Base-by-base conservation (phyloP, 192 early-diverging fungal genomes). In the Backusella westeae region DNA sequence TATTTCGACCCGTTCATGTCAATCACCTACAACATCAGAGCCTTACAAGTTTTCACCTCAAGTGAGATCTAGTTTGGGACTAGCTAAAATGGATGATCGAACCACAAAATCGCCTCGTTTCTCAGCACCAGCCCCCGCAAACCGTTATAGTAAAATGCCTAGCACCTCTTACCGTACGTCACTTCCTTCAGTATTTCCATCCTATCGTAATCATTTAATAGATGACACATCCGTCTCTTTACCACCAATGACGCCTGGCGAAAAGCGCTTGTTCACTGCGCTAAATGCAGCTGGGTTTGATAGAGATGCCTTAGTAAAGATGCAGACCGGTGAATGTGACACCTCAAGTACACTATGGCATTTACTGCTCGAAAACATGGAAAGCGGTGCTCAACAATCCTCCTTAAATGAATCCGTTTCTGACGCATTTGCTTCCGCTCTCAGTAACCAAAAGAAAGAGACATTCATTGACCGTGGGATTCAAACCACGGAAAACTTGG, bases 271-370 rank as follows among this genome's bases (percentile, higher is more conserved):
- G 2, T 67, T 88, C 41, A 52, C 75, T 49, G 74, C 81, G 19
- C 81, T 94, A 10, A 73, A 79, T 6, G 68, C 79, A 5, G 82
- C 87, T 17, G 93, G 93, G 4, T 83, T 94, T 42, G 88, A 94
- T 74, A 82, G 81, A 34, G 82, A 83, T 34, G 75, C 78, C 3
- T 85, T 94, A 29, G 84, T 82, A 21, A 86, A 84, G 34, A 90
- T 92, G 17, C 85, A 86, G 42, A 76, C 81, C 1, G 86, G 89
- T 46, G 81, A 86, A 8, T 91, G 90, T 63, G 89, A 92, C 77
- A 82, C 85, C 8, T 77, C 82, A 66, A 85, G 86, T 72, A 91
- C 89, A n/a, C 81, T 94, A 19, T 94, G 93, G 93, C 88, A 90
- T 73, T 77, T 94, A 49, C 78, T 93, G 8, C 75, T 93, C 19